These are phyloP conservation scores for Westerdykella aurantiaca DNA, from an alignment of 2,329 filamentous ascomycete species.

Conservation along the genomic window DNA sequence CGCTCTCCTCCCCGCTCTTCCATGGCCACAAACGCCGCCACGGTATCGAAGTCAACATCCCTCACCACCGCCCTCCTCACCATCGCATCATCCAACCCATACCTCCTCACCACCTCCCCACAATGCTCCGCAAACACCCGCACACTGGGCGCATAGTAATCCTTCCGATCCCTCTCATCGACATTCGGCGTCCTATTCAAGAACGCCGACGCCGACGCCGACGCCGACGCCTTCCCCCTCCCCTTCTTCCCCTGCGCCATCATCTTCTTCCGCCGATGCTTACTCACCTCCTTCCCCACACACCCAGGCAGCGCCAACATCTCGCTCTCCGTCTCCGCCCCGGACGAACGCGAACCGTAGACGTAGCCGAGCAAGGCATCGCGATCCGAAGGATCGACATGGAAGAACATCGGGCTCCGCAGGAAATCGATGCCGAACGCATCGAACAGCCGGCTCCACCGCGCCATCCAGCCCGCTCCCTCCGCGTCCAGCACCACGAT, in stretches of 20 bases:
- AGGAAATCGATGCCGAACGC: slow-evolving; percentile 65
- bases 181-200: slow-evolving; percentile 24
- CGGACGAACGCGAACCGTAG: slow-evolving; percentile 35
- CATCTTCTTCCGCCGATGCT: slow-evolving; percentile 64
- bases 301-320: slow-evolving; percentile 66
- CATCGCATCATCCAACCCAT: slow-evolving; percentile 48
- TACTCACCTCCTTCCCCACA: slow-evolving; percentile 74
- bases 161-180: slow-evolving; percentile 44
- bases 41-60: slow-evolving; percentile 55
- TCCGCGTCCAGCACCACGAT: slow-evolving; percentile 61
- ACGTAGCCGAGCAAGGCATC: slow-evolving; percentile 68
- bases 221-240: slow-evolving; percentile 42
- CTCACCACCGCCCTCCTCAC: slow-evolving; percentile 56
- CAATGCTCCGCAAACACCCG: slow-evolving; percentile 41
- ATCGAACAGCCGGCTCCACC: slow-evolving; percentile 65
- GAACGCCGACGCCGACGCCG: slow-evolving; percentile 42
- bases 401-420: slow-evolving; percentile 77
- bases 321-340: slow-evolving; percentile 55
- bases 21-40: slow-evolving; percentile 28
- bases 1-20: slow-evolving; percentile 9
- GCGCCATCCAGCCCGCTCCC: slow-evolving; percentile 59
- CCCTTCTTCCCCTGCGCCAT: slow-evolving; percentile 38
- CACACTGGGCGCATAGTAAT: slow-evolving; percentile 41
- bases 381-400: slow-evolving; percentile 68
- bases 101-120: slow-evolving; percentile 35